phyloP scores from a whole-genome alignment of 352 stramenopile genomes.

The Globisporangium orthogonon region DNA sequence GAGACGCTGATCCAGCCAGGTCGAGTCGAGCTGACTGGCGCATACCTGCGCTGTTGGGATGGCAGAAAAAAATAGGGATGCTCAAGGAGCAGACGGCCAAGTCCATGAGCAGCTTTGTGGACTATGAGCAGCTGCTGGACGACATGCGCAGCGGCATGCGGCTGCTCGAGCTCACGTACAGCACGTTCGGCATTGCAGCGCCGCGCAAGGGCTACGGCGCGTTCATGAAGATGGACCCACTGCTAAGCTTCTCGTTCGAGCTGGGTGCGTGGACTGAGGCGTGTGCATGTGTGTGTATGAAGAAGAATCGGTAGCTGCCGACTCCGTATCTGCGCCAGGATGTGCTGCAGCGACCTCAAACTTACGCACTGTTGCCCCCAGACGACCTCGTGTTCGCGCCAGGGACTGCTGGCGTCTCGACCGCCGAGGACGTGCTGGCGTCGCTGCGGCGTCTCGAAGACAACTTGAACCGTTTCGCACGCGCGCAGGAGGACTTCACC shows the following conservation, averaged over 20 bases:
- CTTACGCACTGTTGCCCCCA: background rate
- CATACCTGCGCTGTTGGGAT: background rate
- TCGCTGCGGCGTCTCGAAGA: conserved; percentile 40
- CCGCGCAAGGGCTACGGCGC: conserved; percentile 45
- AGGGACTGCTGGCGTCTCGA: conserved; percentile 3
- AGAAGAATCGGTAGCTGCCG: no score
- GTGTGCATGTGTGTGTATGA: no score
- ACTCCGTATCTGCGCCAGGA: no score
- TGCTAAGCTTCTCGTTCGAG: conserved; percentile 39
- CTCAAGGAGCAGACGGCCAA: conserved; percentile 55
- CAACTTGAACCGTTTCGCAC: conserved; percentile 41
- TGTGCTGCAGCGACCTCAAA: background rate
- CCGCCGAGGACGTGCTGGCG: conserved; percentile 26
- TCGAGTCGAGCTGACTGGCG: background rate
- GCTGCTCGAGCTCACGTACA: conserved; percentile 53
- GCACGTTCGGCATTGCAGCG: conserved; percentile 43
- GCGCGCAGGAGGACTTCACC: conserved; percentile 41
- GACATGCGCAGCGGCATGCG: conserved; percentile 39
- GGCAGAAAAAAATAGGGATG: conserved; percentile 59
- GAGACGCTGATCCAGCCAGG: background rate
- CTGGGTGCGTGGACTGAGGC: conserved; percentile 24
- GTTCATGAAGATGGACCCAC: conserved; percentile 43
- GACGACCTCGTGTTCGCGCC: conserved; percentile 9
- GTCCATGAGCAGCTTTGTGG: conserved; percentile 20
- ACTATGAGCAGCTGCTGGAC: conserved; percentile 25